Evolutionary conservation across 208 protist species (phyloP), one percentile per base, ranked within the genome.

Genomic region (Acanthamoeba quina): DNA sequence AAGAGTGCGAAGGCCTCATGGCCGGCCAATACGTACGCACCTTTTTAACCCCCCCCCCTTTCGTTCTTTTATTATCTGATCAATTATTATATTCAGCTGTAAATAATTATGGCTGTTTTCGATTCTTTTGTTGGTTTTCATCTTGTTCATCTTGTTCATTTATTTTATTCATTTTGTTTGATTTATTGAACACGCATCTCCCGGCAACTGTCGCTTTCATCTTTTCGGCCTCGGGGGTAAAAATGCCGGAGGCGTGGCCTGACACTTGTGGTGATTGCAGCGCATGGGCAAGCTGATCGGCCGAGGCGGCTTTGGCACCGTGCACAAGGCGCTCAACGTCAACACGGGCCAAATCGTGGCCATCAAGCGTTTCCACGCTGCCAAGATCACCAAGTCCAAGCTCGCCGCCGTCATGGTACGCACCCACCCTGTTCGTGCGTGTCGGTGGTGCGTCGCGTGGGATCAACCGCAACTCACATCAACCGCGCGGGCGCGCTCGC

Each of bases 291-390:
- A 96, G 26, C 34, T 83, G 5, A 94, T 97, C 41, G 97, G 97
- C 21, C 85, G 80, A 44, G 97, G 97, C 58, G 96, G 95, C 58
- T 97, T 96, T 47, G 97, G 97, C 66, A 92, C 64, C 15, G 97
- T 98, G 24, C 98, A 97, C 94, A 94, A 95, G 91, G 96, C 90
- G 11, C 94, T 97, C 44, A 95, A 98, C 93, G 95, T 85, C 34
- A 90, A 96, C 11, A 97, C 94, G 5, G 97, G 97, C 29, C 54
- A 94, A 60, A 88, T 97, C n/a, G 96, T 98, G 19, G 97, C 97
- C 34, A 97, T 98, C 56, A 98, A 98, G 76, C 92, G 94, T 58
- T 90, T 98, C 26, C 74, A 83, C 44, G 29, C 95, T 6, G 54
- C 93, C 62, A 96, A 96, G 41, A 94, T 95, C 74, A 70, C 89